These are phyloP conservation scores for Linnemannia zychae DNA, from an alignment of 192 early-diverging fungal species.

Conservation along the genomic window DNA sequence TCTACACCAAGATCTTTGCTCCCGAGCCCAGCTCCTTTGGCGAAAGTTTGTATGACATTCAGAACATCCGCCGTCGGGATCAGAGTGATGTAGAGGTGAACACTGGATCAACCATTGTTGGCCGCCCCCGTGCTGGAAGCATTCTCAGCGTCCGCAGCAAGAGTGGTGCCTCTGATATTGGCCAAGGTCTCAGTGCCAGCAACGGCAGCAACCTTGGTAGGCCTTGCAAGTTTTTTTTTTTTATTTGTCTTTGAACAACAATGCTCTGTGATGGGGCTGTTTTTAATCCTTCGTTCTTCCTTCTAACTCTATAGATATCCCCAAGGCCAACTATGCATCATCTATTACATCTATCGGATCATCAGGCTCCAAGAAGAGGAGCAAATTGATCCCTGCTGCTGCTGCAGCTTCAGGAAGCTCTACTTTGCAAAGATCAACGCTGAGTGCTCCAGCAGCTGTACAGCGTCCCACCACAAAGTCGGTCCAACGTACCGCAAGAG, in stretches of 20 bases:
- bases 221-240: not conserved
- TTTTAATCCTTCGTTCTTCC: not conserved
- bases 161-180: constrained; percentile 21
- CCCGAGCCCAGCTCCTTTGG: constrained; percentile 29
- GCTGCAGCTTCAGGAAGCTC: constrained; percentile 51
- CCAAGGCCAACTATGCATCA: constrained; percentile 45
- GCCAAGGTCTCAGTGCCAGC: constrained; percentile 11
- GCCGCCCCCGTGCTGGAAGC: constrained; percentile 33
- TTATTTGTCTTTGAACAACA: not conserved
- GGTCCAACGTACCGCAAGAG: constrained; percentile 54
- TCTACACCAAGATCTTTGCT: constrained; percentile 67
- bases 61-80: constrained; percentile 34
- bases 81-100: constrained; percentile 21
- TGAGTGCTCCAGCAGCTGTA: constrained; percentile 22
- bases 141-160: constrained; percentile 31
- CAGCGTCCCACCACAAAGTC: constrained; percentile 50
- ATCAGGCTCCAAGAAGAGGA: constrained; percentile 27
- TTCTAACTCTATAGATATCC: constrained; percentile 23
- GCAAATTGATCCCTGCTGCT: constrained; percentile 28
- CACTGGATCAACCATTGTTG: constrained; percentile 3
- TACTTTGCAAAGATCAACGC: constrained; percentile 24
- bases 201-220: constrained; percentile 31
- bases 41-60: constrained; percentile 41
- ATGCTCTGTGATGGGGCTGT: not conserved
- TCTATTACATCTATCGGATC: constrained; percentile 48